Conservation (phyloP, 352 stramenopile species). For the Thraustochytrium striatum region DNA sequence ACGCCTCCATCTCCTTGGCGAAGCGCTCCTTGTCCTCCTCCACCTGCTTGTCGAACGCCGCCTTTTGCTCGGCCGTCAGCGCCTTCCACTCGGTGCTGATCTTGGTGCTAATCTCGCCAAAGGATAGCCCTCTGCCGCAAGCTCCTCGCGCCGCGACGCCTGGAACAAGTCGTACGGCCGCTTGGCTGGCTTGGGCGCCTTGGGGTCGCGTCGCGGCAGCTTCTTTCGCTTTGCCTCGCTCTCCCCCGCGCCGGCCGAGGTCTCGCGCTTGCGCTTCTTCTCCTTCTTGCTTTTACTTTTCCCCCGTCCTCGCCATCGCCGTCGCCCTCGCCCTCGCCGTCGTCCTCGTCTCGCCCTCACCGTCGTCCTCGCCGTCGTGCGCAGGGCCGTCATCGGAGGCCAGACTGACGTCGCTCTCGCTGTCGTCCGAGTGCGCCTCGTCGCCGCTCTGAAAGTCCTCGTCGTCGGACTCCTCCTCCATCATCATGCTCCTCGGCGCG, state of each 20-base stretch:
- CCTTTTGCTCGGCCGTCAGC: constrained; percentile 63
- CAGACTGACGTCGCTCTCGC: constrained; percentile 58
- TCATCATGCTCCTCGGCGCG: constrained; percentile 59
- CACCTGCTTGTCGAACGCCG: constrained; percentile 64
- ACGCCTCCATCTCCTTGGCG: constrained; percentile 61
- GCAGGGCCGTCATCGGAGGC: constrained; percentile 72
- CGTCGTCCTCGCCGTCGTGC: constrained; percentile 60
- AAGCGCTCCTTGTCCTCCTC: constrained; percentile 63
- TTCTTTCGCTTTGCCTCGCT: too few species aligned
- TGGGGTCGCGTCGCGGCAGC: constrained; percentile 57
- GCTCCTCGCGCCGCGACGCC: constrained; percentile 59
- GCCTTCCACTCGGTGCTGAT: constrained; percentile 65
- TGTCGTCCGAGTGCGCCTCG: constrained; percentile 54
- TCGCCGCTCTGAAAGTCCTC: constrained; percentile 47
- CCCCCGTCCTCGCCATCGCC: constrained; percentile 55
- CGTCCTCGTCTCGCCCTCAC: neutral
- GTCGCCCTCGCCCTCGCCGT: constrained; percentile 47
- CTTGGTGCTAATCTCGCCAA: constrained; percentile 63
- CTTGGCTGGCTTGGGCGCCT: constrained; percentile 48
- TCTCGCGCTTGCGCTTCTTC: constrained; percentile 51
- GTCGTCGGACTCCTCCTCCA: constrained; percentile 10
- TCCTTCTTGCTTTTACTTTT: constrained; percentile 58
- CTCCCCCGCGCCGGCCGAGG: constrained; percentile 57
- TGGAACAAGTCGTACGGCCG: constrained; percentile 69
- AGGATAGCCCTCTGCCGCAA: too few species aligned